These are phyloP conservation scores for Guyanaporus albipodus DNA, from an alignment of 768 basidiomycete genomes.

Conservation along the genomic window DNA sequence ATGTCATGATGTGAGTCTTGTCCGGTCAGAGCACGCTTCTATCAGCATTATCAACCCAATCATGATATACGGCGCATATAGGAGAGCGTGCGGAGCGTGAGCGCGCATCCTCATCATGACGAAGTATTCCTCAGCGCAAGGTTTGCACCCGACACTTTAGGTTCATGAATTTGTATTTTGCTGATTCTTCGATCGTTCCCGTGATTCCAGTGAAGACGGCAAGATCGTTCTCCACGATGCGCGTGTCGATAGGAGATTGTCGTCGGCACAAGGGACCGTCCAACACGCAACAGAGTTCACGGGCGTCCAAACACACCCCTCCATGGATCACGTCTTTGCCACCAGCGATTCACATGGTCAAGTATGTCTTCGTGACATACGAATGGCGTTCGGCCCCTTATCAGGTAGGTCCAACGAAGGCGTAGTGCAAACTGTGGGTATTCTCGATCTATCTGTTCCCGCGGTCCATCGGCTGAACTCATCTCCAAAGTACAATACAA, in stretches of 20 bases:
- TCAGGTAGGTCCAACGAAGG: slow-evolving; percentile 45
- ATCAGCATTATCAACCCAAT: slow-evolving; percentile 17
- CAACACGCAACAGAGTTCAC: slow-evolving; percentile 56
- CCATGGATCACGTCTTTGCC: slow-evolving; percentile 63
- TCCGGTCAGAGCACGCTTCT: slow-evolving; percentile 12
- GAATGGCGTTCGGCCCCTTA: slow-evolving; percentile 68
- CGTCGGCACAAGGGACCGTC: slow-evolving; percentile 47
- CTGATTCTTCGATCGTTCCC: slow-evolving; percentile 17
- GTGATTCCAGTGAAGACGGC: slow-evolving; percentile 60
- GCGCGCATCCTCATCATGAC: slow-evolving; percentile 64
- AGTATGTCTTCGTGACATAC: slow-evolving; percentile 63
- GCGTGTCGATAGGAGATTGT: slow-evolving; percentile 36
- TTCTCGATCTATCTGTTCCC: slow-evolving; percentile 2
- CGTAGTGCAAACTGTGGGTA: slow-evolving; percentile 41
- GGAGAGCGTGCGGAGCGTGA: slow-evolving; percentile 63
- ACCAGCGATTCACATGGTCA: slow-evolving; percentile 57
- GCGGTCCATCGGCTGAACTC: slow-evolving; percentile 26
- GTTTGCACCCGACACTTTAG: slow-evolving; percentile 34
- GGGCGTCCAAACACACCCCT: slow-evolving; percentile 63
- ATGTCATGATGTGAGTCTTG: slow-evolving; percentile 29
- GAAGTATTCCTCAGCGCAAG: slow-evolving; percentile 68
- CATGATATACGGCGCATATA: slow-evolving; percentile 29
- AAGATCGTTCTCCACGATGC: slow-evolving; percentile 59
- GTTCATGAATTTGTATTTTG: slow-evolving; percentile 11
- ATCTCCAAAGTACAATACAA: slow-evolving; percentile 42